These are phyloP conservation scores for Trichoderma gracile DNA, from an alignment of 2,329 filamentous ascomycete genomes.

Conservation along the genomic window DNA sequence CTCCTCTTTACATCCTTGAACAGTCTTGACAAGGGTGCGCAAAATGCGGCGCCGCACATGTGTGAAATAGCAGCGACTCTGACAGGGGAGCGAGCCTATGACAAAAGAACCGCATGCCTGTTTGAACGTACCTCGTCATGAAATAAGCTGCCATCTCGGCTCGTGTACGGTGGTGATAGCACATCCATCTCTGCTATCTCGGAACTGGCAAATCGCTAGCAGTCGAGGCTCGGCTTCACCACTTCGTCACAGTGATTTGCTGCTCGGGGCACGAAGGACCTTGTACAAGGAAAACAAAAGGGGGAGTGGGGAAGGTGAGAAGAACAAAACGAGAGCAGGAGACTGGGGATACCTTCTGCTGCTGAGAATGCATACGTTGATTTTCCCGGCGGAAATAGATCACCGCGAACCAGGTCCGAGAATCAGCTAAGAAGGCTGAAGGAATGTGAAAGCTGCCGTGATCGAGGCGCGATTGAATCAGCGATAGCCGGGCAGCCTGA, in stretches of 20 bases:
- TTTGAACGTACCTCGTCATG: constrained; percentile 14
- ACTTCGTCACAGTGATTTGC: neutral
- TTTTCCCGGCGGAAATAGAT: constrained; percentile 21
- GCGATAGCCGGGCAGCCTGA: neutral
- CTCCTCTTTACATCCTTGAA: neutral
- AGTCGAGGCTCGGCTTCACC: neutral
- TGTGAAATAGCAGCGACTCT: neutral
- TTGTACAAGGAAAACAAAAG: neutral
- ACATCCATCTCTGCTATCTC: neutral
- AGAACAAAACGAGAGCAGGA: neutral
- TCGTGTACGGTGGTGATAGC: neutral
- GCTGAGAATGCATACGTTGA: constrained; percentile 39
- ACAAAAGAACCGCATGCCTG: neutral
- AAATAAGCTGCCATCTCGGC: neutral
- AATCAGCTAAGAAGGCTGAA: neutral
- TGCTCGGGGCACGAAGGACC: neutral
- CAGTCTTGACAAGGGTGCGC: neutral
- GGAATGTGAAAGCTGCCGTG: neutral
- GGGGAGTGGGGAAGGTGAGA: neutral
- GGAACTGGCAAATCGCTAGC: neutral
- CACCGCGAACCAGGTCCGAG: neutral
- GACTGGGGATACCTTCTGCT: constrained; percentile 34
- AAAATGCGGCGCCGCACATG: constrained; percentile 1
- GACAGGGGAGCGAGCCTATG: neutral
- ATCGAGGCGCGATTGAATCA: neutral